Evolutionary conservation across 495 filamentous ascomycete species (phyloP), one percentile per base, ranked within the genome.

Genomic region (Penicillium daleae): DNA sequence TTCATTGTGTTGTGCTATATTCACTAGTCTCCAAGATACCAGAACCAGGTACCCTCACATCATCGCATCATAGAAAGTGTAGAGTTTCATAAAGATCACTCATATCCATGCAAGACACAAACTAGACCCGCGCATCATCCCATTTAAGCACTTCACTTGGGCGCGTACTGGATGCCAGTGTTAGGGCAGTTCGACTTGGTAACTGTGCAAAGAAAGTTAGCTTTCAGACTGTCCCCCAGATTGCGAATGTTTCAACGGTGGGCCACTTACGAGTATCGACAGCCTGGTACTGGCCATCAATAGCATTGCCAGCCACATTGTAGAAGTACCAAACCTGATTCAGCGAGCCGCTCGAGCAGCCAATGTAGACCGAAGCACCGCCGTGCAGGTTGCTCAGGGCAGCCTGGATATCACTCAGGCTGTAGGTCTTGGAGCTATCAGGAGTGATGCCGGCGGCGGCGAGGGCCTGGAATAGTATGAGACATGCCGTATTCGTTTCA

Each of bases 261-360:
- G 7, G 29, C 26, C 31, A 78, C 78, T 72, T 70, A 83, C 82
- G 81, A 6, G 82, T 77, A 39, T 78, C 70, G 19, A 77, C 67
- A 7, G 89, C 77, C 37, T 88, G 78, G 69, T 92, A 93, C 40
- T 84, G 68, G 50, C 90, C 91, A 50, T 83, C 84, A 70, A 90
- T 86, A 39, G 90, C 74, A 66, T 85, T 88, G 37, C 92, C 92
- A 61, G 82, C 81, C 17, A 93, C 83, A 69, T 92, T 88, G 78
- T 88, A 94, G 64, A 85, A 85, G 71, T 94, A 94, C 85, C 87
- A 92, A 27, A 86, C 84, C 76, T 92, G 79, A 71, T 90, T 86
- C 35, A 95, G 75, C 27, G 79, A 73, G 39, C 78, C 75, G 49
- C 73, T 76, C 1, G 75, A 72, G 74, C 91, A 95, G 57, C 84